Evolutionary conservation across 345 rosid genomes (phyloP).

Genomic region (Murraya paniculata): DNA sequence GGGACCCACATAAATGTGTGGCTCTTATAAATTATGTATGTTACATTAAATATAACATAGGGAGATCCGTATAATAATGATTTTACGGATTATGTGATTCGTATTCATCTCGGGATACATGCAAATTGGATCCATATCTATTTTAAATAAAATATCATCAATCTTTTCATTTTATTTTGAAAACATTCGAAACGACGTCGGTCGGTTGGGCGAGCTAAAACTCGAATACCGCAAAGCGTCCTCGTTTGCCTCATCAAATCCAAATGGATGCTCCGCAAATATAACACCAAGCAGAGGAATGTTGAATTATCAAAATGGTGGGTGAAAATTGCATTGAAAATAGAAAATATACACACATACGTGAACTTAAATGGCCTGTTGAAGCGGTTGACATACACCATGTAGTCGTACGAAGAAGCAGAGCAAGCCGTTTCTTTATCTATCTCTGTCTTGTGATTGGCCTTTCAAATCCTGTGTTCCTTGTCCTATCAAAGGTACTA

Average conservation of each 20-base stretch:
- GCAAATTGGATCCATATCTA: too few relatives aligned
- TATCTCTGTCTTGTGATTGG: conserved; percentile 33
- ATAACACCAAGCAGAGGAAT: conserved; percentile 1
- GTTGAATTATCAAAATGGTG: conserved; percentile 30
- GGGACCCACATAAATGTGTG: too few relatives aligned
- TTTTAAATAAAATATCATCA: too few relatives aligned
- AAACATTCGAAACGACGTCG: not conserved
- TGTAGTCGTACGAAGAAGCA: conserved; percentile 46
- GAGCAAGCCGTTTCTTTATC: conserved; percentile 25
- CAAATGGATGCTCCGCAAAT: not conserved
- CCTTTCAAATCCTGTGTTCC: conserved; percentile 31
- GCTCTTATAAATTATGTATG: too few relatives aligned
- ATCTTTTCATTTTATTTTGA: too few relatives aligned
- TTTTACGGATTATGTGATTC: too few relatives aligned
- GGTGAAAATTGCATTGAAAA: conserved; percentile 30
- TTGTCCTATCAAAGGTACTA: conserved; percentile 50
- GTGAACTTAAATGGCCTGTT: conserved; percentile 38
- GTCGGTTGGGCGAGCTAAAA: not conserved
- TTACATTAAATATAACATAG: too few relatives aligned
- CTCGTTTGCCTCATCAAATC: not conserved
- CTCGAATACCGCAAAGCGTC: not conserved
- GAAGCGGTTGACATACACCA: conserved; percentile 60
- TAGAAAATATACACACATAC: conserved; percentile 42
- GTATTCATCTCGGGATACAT: too few relatives aligned
- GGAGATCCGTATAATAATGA: too few relatives aligned